Evolutionary conservation across 441 rosid species (phyloP).

Genomic region (Populus hybrid): DNA sequence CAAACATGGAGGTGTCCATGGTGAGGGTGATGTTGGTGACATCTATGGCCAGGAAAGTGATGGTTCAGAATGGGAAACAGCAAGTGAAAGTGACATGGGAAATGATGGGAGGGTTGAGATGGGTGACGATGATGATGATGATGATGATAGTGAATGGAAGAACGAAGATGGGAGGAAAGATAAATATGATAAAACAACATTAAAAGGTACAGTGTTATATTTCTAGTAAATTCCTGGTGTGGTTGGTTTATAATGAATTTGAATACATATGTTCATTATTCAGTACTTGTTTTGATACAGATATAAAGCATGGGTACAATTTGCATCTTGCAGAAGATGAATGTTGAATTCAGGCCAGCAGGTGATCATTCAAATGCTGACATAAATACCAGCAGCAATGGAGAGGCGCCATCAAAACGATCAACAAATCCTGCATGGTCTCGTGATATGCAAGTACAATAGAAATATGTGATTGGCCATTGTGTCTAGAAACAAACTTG

Average conservation of each 20-base stretch:
- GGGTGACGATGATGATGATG: slow-evolving; percentile 56
- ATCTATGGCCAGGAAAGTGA: slow-evolving; percentile 69
- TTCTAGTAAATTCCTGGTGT: neutral
- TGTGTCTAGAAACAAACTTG: slow-evolving; percentile 20
- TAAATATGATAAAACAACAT: slow-evolving; percentile 50
- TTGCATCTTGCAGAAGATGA: slow-evolving; percentile 60
- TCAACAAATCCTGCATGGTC: slow-evolving; percentile 4
- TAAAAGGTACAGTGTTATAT: slow-evolving; percentile 52
- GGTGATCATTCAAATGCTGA: neutral
- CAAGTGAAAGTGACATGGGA: slow-evolving; percentile 88
- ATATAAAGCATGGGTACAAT: slow-evolving; percentile 52
- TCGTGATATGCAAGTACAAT: slow-evolving; percentile 11
- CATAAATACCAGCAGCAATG: neutral
- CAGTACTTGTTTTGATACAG: slow-evolving; percentile 35
- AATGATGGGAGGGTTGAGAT: slow-evolving; percentile 73
- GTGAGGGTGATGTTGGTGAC: slow-evolving; percentile 64
- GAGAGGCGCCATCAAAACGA: slow-evolving; percentile 5
- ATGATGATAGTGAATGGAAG: slow-evolving; percentile 66
- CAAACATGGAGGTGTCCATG: slow-evolving; percentile 83
- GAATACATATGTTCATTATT: neutral
- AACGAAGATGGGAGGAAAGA: slow-evolving; percentile 58
- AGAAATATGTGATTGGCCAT: slow-evolving; percentile 19
- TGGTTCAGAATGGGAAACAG: slow-evolving; percentile 96
- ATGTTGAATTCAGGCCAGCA: slow-evolving; percentile 27
- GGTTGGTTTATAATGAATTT: neutral